Conservation (phyloP, 108 stramenopile species). For the Fragilariopsis cylindrus region DNA sequence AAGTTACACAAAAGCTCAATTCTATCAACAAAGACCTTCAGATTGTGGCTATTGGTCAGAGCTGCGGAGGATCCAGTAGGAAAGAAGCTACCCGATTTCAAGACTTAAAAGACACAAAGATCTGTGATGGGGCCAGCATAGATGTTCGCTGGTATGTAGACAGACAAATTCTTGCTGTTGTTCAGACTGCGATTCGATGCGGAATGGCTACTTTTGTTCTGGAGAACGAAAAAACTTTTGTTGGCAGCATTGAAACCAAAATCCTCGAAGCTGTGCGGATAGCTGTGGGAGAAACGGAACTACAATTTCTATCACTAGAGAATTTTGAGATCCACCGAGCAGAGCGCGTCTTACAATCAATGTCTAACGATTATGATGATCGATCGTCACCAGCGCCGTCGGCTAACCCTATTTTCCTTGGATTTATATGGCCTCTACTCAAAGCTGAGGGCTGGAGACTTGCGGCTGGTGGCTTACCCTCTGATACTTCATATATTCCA, state of each 20-base stretch:
- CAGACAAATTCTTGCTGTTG: slow-evolving; percentile 31
- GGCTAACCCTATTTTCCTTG: slow-evolving; percentile 41
- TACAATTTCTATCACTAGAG: neutral
- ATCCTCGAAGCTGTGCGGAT: slow-evolving; percentile 8
- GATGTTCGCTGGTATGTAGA: slow-evolving; percentile 33
- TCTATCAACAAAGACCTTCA: slow-evolving; percentile 9
- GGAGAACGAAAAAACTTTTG: neutral
- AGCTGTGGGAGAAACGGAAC: neutral
- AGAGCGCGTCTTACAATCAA: neutral
- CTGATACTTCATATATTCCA: slow-evolving; percentile 24
- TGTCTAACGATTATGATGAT: neutral
- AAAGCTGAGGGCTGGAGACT: slow-evolving; percentile 33
- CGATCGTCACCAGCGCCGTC: slow-evolving; percentile 11
- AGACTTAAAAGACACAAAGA: neutral
- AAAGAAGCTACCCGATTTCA: neutral
- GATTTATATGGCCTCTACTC: slow-evolving; percentile 50
- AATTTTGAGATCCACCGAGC: neutral
- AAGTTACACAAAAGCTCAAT: neutral
- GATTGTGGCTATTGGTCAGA: neutral
- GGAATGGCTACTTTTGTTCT: slow-evolving; percentile 1
- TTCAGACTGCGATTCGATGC: slow-evolving; percentile 10
- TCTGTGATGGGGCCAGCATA: neutral
- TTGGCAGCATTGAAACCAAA: neutral
- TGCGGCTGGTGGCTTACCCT: slow-evolving; percentile 21
- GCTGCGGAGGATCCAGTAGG: neutral